Base-by-base conservation (phyloP, 2,329 filamentous ascomycete species). In the Periconia macrospinosa region DNA sequence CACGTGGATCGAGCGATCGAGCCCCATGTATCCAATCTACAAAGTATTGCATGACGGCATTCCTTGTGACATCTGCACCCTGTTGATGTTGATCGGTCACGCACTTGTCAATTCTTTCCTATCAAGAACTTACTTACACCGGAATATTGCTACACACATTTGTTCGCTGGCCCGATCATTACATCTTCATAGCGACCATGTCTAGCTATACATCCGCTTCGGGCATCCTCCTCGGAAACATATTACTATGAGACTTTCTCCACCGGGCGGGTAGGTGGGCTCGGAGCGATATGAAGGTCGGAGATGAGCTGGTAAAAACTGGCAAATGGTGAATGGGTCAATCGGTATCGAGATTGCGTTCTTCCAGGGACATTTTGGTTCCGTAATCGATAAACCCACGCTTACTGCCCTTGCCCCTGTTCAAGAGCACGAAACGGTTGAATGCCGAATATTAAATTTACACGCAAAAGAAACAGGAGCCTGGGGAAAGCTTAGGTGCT, bases 391-490 rank as follows among this genome's bases (percentile, higher is more conserved):
- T 37, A n/a, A 37, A 37, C 5, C 33, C 33, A 37, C 15, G 33
- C 33, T 37, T 3, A n/a, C 33, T n/a, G 15, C 30, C 23, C 19
- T 37, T 11, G 23, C 57, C 52, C 53, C 27, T 33, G 8, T 11
- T 33, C 11, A 19, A n/a, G 42, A 33, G 54, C 52, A 55, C 35
- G 41, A 30, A 35, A 47, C 44, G 27, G 27, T 47, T 47, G 50
- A 59, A 48, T 60, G 56, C 61, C 58, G 56, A 60, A 54, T 17
- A 50, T 47, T 47, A 42, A 49, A 45, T 52, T 49, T 41, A 33
- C 47, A 47, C 50, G 15, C 33, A 37, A 35, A 27, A 53, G 49
- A 40, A 52, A 49, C 14, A 50, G 30, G 54, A 52, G 55, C 20
- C 42, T 45, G 49, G 52, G 42, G 49, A 19, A 43, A 53, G 42